These are phyloP conservation scores for Mesembryanthemum crystallinum DNA, from an alignment of 148 eudicot genomes.

Conservation along the genomic window DNA sequence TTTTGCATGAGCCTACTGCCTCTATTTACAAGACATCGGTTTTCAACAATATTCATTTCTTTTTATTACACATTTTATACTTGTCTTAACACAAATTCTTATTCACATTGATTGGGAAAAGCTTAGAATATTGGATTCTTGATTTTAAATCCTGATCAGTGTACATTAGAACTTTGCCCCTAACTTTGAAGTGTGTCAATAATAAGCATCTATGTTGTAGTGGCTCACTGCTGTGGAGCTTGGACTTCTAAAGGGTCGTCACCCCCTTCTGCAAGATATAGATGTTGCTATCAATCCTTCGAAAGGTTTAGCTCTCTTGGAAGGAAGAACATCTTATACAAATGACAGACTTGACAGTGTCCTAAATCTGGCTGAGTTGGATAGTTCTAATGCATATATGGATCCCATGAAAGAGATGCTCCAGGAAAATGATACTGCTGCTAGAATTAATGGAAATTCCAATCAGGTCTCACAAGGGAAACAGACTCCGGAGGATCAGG, in stretches of 20 bases:
- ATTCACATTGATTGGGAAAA: background rate
- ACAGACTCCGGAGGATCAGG: slow-evolving; percentile 26
- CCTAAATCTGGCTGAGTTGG: slow-evolving; percentile 28
- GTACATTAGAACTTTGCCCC: background rate
- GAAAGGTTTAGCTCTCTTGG: slow-evolving; percentile 49
- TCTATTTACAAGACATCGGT: background rate
- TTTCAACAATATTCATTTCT: background rate
- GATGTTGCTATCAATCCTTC: slow-evolving; percentile 81
- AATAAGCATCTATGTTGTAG: slow-evolving; percentile 39
- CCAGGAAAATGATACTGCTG: slow-evolving; percentile 31
- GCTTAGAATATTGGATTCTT: background rate
- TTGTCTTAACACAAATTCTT: background rate
- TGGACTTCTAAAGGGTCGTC: slow-evolving; percentile 92
- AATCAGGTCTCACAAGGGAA: slow-evolving; percentile 25
- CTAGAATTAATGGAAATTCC: slow-evolving; percentile 21
- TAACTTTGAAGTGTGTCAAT: background rate
- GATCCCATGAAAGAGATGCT: slow-evolving; percentile 29
- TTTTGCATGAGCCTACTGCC: background rate
- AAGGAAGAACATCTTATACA: slow-evolving; percentile 36
- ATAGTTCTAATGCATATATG: slow-evolving; percentile 30
- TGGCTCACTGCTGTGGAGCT: slow-evolving; percentile 98
- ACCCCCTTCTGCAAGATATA: slow-evolving; percentile 80
- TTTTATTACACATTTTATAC: background rate
- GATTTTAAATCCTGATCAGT: background rate
- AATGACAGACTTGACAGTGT: slow-evolving; percentile 31